Conservation (phyloP, 1,139 yeast species). For the Taiozyma sp. region DNA sequence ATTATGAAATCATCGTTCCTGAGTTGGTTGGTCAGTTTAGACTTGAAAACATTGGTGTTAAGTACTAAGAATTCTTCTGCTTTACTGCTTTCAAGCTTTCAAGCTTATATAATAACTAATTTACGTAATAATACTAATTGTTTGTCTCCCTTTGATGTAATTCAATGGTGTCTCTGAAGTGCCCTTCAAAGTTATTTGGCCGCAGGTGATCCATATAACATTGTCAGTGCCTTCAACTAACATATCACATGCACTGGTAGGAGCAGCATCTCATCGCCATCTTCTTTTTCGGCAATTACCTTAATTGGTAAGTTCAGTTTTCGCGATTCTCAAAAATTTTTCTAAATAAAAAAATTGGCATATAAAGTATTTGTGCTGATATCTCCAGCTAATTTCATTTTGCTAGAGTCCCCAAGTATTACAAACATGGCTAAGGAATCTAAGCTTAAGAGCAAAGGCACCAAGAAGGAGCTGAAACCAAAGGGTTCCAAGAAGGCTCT, state of each 20-base stretch:
- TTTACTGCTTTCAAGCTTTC: background rate
- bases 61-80: background rate
- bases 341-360: background rate
- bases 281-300: conserved; percentile 3
- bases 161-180: background rate
- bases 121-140: too few relatives aligned
- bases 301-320: background rate
- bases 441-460: conserved; percentile 6
- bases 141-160: too few relatives aligned
- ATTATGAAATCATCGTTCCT: conserved; percentile 72
- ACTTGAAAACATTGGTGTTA: conserved; percentile 21
- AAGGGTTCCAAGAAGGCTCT: conserved; percentile 5
- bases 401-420: background rate
- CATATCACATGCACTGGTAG: background rate
- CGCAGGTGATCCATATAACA: too few relatives aligned
- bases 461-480: conserved; percentile 1
- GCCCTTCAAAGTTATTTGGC: too few relatives aligned
- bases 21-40: conserved; percentile 30
- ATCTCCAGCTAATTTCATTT: background rate
- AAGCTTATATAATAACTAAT: background rate
- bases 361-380: background rate
- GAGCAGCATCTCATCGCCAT: conserved; percentile 9
- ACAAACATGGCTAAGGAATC: conserved; percentile 16
- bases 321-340: background rate
- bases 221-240: too few relatives aligned